Conservation (phyloP, 2,329 filamentous ascomycete genomes). For the Colletotrichum chrysophilum region DNA sequence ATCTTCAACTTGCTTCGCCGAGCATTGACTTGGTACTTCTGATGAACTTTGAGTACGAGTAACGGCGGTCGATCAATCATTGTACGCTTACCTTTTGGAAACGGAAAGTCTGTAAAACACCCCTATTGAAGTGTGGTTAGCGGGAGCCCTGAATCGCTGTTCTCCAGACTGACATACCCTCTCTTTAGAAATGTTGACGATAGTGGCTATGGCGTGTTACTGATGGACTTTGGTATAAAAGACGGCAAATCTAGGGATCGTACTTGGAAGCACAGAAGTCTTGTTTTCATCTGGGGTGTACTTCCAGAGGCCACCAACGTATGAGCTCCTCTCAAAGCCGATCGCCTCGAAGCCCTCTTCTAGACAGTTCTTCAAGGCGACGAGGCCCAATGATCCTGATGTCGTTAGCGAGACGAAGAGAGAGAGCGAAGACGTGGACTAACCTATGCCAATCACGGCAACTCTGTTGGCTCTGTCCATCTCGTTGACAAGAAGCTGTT, state of each 20-base stretch:
- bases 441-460: conserved; percentile 31
- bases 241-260: background rate
- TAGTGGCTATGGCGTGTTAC: conserved; percentile 24
- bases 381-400: conserved; percentile 39
- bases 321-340: conserved; percentile 45
- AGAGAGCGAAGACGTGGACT: background rate
- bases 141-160: background rate
- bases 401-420: background rate
- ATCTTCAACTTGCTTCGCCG: conserved; percentile 28
- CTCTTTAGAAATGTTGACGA: conserved; percentile 37
- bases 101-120: conserved; percentile 40
- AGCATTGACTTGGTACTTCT: conserved; percentile 28
- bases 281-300: conserved; percentile 39
- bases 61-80: background rate
- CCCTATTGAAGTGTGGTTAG: conserved; percentile 26
- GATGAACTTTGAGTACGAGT: background rate
- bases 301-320: conserved; percentile 49
- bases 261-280: conserved; percentile 40
- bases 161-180: conserved; percentile 24
- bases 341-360: conserved; percentile 50
- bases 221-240: background rate
- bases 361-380: conserved; percentile 45
- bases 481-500: too few species aligned
- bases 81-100: conserved; percentile 19
- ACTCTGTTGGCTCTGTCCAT: conserved; percentile 12